phyloP scores from a whole-genome alignment of 2,329 filamentous ascomycete species.

The Fusarium sp. region DNA sequence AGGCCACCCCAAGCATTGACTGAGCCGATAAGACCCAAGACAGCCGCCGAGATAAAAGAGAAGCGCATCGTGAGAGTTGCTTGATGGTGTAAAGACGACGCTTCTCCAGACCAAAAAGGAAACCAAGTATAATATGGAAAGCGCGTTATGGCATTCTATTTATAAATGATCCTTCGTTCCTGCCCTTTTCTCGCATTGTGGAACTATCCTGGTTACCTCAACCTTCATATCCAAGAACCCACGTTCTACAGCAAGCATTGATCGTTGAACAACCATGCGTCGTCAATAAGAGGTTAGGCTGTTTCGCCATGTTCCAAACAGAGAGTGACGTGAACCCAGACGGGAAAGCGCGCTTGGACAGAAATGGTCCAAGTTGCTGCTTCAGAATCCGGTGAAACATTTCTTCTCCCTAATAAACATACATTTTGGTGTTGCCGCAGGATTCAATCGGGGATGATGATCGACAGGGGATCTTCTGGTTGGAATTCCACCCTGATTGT shows the following conservation, averaged over 20 bases:
- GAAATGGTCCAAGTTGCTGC: slow-evolving; percentile 14
- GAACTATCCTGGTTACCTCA: slow-evolving; percentile 35
- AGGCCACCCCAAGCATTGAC: slow-evolving; percentile 36
- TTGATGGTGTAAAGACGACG: not conserved
- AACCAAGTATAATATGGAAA: not conserved
- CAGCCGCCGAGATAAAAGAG: slow-evolving; percentile 26
- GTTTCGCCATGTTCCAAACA: slow-evolving; percentile 25
- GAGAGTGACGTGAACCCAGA: slow-evolving; percentile 3
- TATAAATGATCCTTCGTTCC: slow-evolving; percentile 3
- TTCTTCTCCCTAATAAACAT: slow-evolving; percentile 2
- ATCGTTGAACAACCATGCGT: slow-evolving; percentile 14
- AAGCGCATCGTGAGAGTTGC: slow-evolving; percentile 32
- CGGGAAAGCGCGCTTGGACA: slow-evolving; percentile 21
- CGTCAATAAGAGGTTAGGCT: slow-evolving; percentile 4
- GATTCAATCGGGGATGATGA: slow-evolving; percentile 21
- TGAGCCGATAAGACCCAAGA: slow-evolving; percentile 33
- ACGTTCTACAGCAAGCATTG: slow-evolving; percentile 21
- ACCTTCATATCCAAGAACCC: slow-evolving; percentile 8
- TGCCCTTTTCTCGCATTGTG: slow-evolving; percentile 11
- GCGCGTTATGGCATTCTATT: slow-evolving; percentile 7
- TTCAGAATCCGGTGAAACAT: slow-evolving; percentile 32
- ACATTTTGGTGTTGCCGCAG: not conserved
- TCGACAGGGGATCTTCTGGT: slow-evolving; percentile 33
- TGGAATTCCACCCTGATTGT: not conserved
- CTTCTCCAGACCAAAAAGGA: not conserved